Base-by-base conservation (phyloP, 2,329 filamentous ascomycete genomes). In the Penicillium glabrum region DNA sequence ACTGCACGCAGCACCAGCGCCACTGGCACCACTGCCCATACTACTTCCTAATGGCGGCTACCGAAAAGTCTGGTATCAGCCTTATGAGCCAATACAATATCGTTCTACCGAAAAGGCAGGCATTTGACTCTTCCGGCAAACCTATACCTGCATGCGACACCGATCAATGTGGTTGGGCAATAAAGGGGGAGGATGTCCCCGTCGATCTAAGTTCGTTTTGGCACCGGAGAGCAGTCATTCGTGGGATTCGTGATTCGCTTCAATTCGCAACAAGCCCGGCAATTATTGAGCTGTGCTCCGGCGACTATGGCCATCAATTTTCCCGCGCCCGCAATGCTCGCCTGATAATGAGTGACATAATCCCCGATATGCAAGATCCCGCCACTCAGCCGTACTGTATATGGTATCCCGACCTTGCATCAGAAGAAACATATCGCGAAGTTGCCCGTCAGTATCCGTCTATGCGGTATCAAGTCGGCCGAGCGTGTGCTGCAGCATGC, bases 371-470 rank as follows among this genome's bases (percentile, higher is more conserved):
- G 31, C 45, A 57, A 3, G 43, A 60, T 14, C 54, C 62, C 6
- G 60, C 67, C 4, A 55, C 64, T 1, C 46, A 67, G 16, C 76
- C 74, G 0, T 79, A 79, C 60, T 79, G 76, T 54, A 76, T 79
- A 46, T 79, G 75, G 75, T 59, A 76, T 58, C 77, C 76, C 0
- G 68, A 76, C 1, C 27, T 71, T 0, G 70, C 77, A 1, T 58
- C 53, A 0, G 72, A 78, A 54, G 68, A 72, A 1, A 79, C 73
- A 0, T 73, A 75, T 24, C 69, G 74, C 2, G 44, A 63, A 1
- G 56, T 80, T n/a, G 70, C 63, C 5, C 14, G 37, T 1, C 57
- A 54, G 1, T 77, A 70, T 58, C 72, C 73, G 35, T 61, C 49
- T 5, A 59, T 64, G 57, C 50, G 50, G n/a, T 61, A 61, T 44